Conservation (phyloP, 352 stramenopile genomes). For the Globisporangium spinosum region DNA sequence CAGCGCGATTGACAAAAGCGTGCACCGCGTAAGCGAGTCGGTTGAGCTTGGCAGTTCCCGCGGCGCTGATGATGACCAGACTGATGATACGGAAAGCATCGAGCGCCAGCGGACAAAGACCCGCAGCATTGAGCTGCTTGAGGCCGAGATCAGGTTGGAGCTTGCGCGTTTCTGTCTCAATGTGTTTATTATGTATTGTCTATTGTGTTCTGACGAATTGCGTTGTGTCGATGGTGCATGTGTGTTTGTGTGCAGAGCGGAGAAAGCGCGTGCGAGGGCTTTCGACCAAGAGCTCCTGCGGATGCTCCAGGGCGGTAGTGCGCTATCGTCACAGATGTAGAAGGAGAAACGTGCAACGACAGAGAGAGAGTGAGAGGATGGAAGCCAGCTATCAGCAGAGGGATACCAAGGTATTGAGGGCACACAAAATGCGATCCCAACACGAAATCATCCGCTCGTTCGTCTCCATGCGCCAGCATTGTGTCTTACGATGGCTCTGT, state of each 20-base stretch:
- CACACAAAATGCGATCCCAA: too few species aligned
- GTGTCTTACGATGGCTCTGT: background rate
- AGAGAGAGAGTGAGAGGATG: background rate
- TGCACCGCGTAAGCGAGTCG: background rate
- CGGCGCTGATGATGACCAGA: background rate
- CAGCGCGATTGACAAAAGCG: conserved; percentile 8
- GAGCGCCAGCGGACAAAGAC: background rate
- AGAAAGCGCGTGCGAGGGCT: conserved; percentile 37
- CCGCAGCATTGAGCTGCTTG: conserved; percentile 29
- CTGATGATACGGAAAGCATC: conserved; percentile 7
- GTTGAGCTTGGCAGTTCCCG: conserved; percentile 3
- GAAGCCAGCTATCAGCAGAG: too few species aligned
- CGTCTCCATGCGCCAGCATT: background rate
- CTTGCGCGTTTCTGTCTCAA: background rate
- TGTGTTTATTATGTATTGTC: background rate
- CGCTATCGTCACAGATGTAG: background rate
- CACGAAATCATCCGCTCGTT: background rate
- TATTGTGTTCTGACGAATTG: background rate
- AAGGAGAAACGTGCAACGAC: background rate
- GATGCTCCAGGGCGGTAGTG: conserved; percentile 38
- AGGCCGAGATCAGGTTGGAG: conserved; percentile 46
- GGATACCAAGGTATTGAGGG: too few species aligned
- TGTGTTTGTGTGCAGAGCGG: conserved; percentile 22
- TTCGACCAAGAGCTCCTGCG: conserved; percentile 54
- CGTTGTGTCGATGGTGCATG: background rate